A percentile compares a stretch with the other conserved stretches of the same genome.
These are phyloP conservation scores for Pichia sp. DNA, from an alignment of 1,139 yeast species.

Conservation along the genomic window DNA sequence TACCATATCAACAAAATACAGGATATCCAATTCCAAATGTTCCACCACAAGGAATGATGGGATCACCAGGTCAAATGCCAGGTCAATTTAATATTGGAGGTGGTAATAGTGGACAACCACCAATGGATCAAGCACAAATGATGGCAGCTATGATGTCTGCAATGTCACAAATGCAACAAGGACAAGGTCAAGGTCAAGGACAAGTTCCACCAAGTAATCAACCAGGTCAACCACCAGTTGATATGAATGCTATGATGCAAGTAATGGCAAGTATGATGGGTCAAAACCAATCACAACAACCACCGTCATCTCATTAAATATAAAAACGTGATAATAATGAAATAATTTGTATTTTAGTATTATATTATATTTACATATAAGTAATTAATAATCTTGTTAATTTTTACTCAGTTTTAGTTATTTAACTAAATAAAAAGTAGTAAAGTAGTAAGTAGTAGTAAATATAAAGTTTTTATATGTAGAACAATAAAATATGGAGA, in stretches of 20 bases:
- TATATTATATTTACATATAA: too few relatives aligned
- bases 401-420: too few relatives aligned
- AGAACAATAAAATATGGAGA: too few relatives aligned
- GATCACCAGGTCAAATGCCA: constrained; percentile 1
- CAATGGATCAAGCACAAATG: constrained; percentile 23
- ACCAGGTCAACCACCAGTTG: constrained; percentile 18
- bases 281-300: constrained; percentile 18
- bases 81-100: background rate
- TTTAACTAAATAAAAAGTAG: too few relatives aligned
- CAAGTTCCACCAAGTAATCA: constrained; percentile 23
- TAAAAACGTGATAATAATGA: too few relatives aligned
- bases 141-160: constrained; percentile 29
- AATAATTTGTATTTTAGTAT: too few relatives aligned
- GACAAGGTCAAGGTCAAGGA: constrained; percentile 8
- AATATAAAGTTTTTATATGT: too few relatives aligned
- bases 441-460: too few relatives aligned
- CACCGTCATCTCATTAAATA: constrained; percentile 9
- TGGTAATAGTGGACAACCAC: background rate
- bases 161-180: constrained; percentile 27
- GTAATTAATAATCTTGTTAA: too few relatives aligned
- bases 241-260: constrained; percentile 30
- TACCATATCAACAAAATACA: constrained; percentile 2
- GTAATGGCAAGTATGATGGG: constrained; percentile 31
- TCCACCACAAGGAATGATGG: constrained; percentile 5
- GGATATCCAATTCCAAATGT: background rate